Evolutionary conservation across 2,329 filamentous ascomycete species (phyloP), one percentile per base, ranked within the genome.

Genomic region (Mycosphaerella sp.): DNA sequence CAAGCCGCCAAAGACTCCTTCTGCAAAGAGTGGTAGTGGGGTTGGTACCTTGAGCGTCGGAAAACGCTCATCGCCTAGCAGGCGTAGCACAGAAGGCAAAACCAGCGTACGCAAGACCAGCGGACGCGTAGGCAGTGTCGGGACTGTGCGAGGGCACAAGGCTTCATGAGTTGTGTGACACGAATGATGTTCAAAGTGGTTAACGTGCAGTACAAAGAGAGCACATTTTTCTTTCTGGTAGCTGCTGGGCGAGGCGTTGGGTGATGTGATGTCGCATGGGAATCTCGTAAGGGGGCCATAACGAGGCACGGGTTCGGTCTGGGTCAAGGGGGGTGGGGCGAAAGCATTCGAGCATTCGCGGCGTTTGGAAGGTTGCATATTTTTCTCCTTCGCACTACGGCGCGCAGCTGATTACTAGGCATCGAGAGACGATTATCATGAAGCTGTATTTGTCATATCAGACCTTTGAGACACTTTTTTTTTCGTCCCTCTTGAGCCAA

Each of bases 21-120:
- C 34, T 2, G 69, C 67, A 42, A 70, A 67, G 48, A 70, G 66
- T 51, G 71, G 70, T 42, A 75, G 66, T 52, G 74, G 74, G n/a
- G 69, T 69, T 21, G 73, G 74, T 40, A 69, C 65, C 47, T 70
- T 78, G 54, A 74, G 69, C 59, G 67, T 77, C 12, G 67, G 72
- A 58, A 78, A 78, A 66, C 69, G 75, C 38, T 71, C 69, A 9
- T 75, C 72, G 54, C 74, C 75, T 10, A 59, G 66, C 11, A 69
- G 76, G 50, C 70, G 74, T 56, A 76, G 72, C 64, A 74, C 72
- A 2, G 75, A 77, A 48, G 70, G 69, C 67, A 76, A 76, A 67
- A 73, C 67, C 41, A 74, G 72, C 54, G 75, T 78, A 45, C 68
- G 76, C 41, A 78, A 78, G 67, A 77, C 75, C 12, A 78, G 76